A percentile compares a stretch with the other conserved stretches of the same genome.
Conservation (phyloP, 768 basidiomycete genomes). For the Rhodotorula kratochvilovae region DNA sequence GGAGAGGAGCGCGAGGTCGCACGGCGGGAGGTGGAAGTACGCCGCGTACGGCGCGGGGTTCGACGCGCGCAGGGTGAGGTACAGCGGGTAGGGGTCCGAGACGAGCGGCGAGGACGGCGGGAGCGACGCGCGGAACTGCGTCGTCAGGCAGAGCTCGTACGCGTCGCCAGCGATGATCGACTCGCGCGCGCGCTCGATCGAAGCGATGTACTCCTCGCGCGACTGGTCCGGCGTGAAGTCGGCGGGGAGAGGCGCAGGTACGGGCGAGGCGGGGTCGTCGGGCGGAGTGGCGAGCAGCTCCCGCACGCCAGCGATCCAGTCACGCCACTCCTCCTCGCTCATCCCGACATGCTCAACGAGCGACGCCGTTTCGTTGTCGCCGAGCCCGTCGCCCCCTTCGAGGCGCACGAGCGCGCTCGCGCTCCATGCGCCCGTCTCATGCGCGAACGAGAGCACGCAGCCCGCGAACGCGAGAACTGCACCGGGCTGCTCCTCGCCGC, state of each 20-base stretch:
- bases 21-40: slow-evolving; percentile 50
- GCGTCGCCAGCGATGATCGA: slow-evolving; percentile 79
- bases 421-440: slow-evolving; percentile 13
- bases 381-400: background rate
- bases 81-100: slow-evolving; percentile 45
- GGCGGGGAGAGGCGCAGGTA: background rate
- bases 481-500: background rate
- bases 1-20: slow-evolving; percentile 59
- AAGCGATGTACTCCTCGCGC: slow-evolving; percentile 56
- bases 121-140: slow-evolving; percentile 32
- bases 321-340: background rate
- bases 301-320: background rate
- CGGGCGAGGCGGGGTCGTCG: background rate
- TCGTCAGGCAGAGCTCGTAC: slow-evolving; percentile 86
- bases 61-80: slow-evolving; percentile 56
- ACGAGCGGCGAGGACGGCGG: slow-evolving; percentile 53
- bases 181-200: slow-evolving; percentile 63
- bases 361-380: background rate
- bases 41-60: slow-evolving; percentile 89
- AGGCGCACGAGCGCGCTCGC: slow-evolving; percentile 25
- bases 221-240: slow-evolving; percentile 17
- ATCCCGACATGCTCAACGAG: background rate
- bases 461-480: slow-evolving; percentile 26
- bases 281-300: background rate
- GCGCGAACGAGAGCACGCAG: slow-evolving; percentile 17